These are phyloP conservation scores for Pisolithus microcarpus DNA, from an alignment of 768 basidiomycete genomes.

Conservation along the genomic window DNA sequence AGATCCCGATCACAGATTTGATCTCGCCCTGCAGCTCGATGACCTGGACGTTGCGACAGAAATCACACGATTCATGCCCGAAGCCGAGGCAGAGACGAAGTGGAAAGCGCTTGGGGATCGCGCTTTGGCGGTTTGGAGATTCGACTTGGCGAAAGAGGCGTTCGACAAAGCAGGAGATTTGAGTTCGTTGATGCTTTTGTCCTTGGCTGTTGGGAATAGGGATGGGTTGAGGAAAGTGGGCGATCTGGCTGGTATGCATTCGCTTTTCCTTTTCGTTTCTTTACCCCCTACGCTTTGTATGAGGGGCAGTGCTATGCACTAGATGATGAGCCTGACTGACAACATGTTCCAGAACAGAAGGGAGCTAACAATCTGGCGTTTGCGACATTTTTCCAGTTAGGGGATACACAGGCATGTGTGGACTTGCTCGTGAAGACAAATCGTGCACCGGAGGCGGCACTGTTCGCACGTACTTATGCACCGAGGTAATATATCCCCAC, in stretches of 20 bases:
- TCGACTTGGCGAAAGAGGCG: conserved; percentile 85
- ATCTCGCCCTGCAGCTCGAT: conserved; percentile 83
- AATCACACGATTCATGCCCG: conserved; percentile 67
- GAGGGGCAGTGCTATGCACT: no score
- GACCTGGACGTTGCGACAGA: conserved; percentile 84
- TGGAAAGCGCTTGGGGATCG: conserved; percentile 95
- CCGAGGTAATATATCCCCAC: conserved; percentile 50
- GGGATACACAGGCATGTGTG: conserved; percentile 70
- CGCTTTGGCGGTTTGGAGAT: conserved; percentile 85
- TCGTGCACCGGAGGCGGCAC: conserved; percentile 84
- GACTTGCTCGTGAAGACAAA: conserved; percentile 81
- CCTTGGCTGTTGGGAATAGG: conserved; percentile 69
- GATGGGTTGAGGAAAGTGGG: background rate
- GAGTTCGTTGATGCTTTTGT: conserved; percentile 78
- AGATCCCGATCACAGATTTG: conserved; percentile 95
- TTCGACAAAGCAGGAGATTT: conserved; percentile 86
- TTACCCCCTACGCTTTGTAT: no score
- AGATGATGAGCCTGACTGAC: background rate
- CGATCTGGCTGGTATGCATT: background rate
- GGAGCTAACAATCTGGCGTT: conserved; percentile 96
- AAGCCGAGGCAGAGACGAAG: conserved; percentile 68
- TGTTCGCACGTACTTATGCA: conserved; percentile 90
- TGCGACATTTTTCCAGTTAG: conserved; percentile 76
- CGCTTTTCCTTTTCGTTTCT: background rate
- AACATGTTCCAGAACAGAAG: conserved; percentile 44